Base-by-base conservation (phyloP, 1,284 basidiomycete genomes). In the Trametes pubescens region DNA sequence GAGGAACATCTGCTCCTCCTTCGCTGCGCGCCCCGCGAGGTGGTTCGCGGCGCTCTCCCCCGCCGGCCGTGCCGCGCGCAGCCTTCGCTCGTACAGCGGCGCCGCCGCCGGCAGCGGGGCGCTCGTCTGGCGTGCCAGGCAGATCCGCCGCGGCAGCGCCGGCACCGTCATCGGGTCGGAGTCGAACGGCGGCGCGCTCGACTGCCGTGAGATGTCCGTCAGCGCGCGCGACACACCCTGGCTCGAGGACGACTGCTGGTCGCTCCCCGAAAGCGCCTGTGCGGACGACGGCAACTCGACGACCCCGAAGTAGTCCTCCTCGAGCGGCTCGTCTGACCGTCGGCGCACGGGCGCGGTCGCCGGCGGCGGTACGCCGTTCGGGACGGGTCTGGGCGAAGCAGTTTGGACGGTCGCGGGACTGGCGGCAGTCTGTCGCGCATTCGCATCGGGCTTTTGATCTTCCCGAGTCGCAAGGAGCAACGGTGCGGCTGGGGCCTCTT, bases 1-100 rank as follows among this genome's bases (percentile, higher is more conserved):
- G 34, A 71, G 68, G 67, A 81, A 86, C 76, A 84, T 81, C 56
- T 88, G 85, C 58, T 90, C 87, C 69, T 91, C 90, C 67, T 87
- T 88, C 29, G 81, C 81, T 2, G 84, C 81, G 22, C 86, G 81
- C 8, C 80, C 78, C 13, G 77, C 72, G 64, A 81, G 79, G 24
- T 77, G 73, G 44, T 73, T 70, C 16, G 73, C 74, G 22, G 57
- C 62, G 11, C 73, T 73, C 57, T 81, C 80, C 9, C 76, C 77
- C 35, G 78, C 72, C 11, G 81, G 76, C 51, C 82, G 74, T 13
- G 81, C 77, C 32, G 79, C 73, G 8, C 80, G 70, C 16, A 81
- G 65, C 21, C 74, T 77, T 37, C 75, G 75, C 49, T 85, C 83
- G 32, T 77, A 78, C 0, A 76, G 64, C 11, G 75, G 70, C 18